These are phyloP conservation scores for Nakaseomyces nivariensis DNA, from an alignment of 1,139 yeast genomes.

Conservation along the genomic window DNA sequence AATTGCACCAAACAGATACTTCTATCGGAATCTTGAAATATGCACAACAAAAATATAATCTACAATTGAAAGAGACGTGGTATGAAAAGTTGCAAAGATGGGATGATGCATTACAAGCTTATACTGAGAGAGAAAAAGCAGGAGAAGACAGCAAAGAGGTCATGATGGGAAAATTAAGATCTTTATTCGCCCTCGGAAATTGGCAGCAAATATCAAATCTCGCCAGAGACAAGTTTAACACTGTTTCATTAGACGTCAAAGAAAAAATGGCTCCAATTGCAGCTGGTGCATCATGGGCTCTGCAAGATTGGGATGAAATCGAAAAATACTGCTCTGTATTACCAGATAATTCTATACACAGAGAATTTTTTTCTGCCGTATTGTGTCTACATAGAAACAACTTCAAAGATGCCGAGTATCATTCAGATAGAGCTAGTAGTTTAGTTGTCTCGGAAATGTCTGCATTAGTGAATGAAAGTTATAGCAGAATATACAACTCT, in stretches of 20 bases:
- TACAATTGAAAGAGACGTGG: conserved; percentile 95
- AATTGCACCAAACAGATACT: conserved; percentile 92
- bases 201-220: conserved; percentile 89
- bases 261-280: conserved; percentile 94
- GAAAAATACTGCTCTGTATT: conserved; percentile 82
- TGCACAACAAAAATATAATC: conserved; percentile 87
- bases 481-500: conserved; percentile 92
- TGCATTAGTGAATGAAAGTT: conserved; percentile 90
- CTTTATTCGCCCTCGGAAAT: conserved; percentile 94
- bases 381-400: conserved; percentile 76
- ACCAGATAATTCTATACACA: conserved; percentile 88
- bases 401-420: conserved; percentile 70
- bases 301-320: conserved; percentile 95
- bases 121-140: conserved; percentile 56
- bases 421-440: conserved; percentile 78
- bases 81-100: conserved; percentile 92
- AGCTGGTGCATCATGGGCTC: conserved; percentile 99
- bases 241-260: conserved; percentile 60
- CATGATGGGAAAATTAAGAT: conserved; percentile 95
- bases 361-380: conserved; percentile 89
- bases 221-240: conserved; percentile 79
- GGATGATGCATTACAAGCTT: conserved; percentile 95
- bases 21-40: conserved; percentile 94
- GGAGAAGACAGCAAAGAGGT: conserved; percentile 52
- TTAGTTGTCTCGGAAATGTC: conserved; percentile 86